Conservation (phyloP, 2,329 filamentous ascomycete species). For the Fusarium sp. region DNA sequence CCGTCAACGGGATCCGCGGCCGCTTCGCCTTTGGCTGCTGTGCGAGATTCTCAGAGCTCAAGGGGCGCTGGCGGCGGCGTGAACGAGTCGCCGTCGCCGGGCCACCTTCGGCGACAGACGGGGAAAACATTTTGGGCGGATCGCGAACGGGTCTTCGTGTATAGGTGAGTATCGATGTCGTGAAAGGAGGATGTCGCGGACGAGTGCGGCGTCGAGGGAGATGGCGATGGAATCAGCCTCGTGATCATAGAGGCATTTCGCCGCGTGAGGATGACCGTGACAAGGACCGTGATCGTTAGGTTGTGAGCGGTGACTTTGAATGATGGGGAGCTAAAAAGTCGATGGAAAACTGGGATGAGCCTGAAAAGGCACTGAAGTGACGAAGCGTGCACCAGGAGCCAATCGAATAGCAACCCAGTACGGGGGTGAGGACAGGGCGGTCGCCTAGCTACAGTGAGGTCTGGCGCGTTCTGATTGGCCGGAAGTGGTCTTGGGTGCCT, state of each 20-base stretch:
- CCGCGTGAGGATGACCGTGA: slow-evolving; percentile 34
- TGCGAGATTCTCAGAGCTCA: slow-evolving; percentile 64
- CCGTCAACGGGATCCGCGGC: slow-evolving; percentile 67
- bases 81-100: slow-evolving; percentile 69
- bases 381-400: slow-evolving; percentile 45
- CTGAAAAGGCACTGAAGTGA: slow-evolving; percentile 38
- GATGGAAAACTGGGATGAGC: slow-evolving; percentile 37
- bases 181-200: slow-evolving; percentile 19
- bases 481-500: neutral
- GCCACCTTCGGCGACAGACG: slow-evolving; percentile 63
- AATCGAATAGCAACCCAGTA: slow-evolving; percentile 40
- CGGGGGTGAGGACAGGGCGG: slow-evolving; percentile 18
- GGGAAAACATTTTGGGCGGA: slow-evolving; percentile 68
- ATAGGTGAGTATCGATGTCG: slow-evolving; percentile 20
- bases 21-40: slow-evolving; percentile 74
- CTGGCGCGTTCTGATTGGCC: slow-evolving; percentile 39
- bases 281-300: slow-evolving; percentile 34
- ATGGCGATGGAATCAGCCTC: slow-evolving; percentile 42
- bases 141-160: slow-evolving; percentile 33
- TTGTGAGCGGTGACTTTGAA: slow-evolving; percentile 41
- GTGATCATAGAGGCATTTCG: slow-evolving; percentile 46
- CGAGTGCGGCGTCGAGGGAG: slow-evolving; percentile 18
- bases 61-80: slow-evolving; percentile 71
- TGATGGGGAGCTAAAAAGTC: slow-evolving; percentile 28
- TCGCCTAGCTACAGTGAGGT: slow-evolving; percentile 35